Evolutionary conservation across 306 rosid species (phyloP).

Genomic region (Trifolium dubium): DNA sequence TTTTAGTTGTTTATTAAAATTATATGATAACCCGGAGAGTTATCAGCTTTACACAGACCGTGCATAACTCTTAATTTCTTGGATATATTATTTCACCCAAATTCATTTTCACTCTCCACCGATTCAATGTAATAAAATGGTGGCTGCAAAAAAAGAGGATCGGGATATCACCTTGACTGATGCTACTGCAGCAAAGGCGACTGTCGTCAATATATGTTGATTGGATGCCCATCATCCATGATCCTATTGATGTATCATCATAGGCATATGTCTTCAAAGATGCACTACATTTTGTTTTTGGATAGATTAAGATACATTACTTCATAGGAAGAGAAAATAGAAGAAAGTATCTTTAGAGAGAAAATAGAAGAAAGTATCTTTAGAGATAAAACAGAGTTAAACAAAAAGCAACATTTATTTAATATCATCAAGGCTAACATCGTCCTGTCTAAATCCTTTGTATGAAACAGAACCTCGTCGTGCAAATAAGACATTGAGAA

Average conservation of each 20-base stretch:
- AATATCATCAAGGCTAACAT: conserved; percentile 11
- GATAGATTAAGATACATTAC: background rate
- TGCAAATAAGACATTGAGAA: conserved; percentile 24
- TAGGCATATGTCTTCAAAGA: conserved; percentile 89
- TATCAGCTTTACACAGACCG: background rate
- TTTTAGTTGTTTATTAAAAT: background rate
- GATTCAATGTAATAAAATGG: background rate
- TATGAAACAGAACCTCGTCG: background rate
- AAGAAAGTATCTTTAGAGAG: conserved; percentile 10
- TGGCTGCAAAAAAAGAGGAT: background rate
- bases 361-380: conserved; percentile 22
- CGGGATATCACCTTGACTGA: conserved; percentile 73
- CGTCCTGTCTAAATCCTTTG: background rate
- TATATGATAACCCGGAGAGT: background rate
- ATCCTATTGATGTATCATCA: conserved; percentile 89
- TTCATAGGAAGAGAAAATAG: conserved; percentile 24
- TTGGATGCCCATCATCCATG: conserved; percentile 99
- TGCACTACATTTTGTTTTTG: conserved; percentile 56
- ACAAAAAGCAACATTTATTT: conserved; percentile 14
- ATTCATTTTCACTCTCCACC: conserved; percentile 12
- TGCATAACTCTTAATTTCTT: background rate
- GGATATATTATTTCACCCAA: background rate
- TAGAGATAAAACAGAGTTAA: conserved; percentile 11
- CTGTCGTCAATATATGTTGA: conserved; percentile 88
- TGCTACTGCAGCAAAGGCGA: conserved; percentile 90